Base-by-base conservation (phyloP, 2,329 filamentous ascomycete genomes). In the Aureobasidium uvarum region DNA sequence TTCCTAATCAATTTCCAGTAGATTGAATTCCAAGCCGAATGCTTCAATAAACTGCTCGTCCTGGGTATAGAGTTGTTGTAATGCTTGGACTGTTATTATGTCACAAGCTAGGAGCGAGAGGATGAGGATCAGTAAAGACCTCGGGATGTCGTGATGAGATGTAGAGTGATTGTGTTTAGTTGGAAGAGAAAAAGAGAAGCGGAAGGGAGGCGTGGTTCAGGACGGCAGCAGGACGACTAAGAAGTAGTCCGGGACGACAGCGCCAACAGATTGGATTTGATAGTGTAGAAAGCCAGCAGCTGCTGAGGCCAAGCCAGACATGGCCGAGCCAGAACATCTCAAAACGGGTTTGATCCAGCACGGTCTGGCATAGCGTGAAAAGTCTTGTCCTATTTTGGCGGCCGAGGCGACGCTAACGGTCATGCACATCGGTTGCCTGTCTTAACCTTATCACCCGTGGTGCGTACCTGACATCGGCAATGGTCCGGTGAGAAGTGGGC, bases 401-500 rank as follows among this genome's bases (percentile, higher is more conserved):
- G 41, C 23, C 46, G 23, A 48, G 60, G 46, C 60, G 60, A 54
- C 60, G 60, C 60, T 63, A 63, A 63, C 48, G 60, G 60, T 14
- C 46, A 63, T 63, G 60, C 60, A 63, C 38, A 54, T 52, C 60
- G 60, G 46, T 52, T 63, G 60, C 38, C 60, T 63, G 60, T 63
- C 60, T 63, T 54, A 54, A 63, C 46, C 60, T 63, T 63, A 54
- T 28, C 45, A 39, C 16, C 46, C 18, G 20, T 63, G 33, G 60
- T 54, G 60, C 46, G 60, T 63, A 63, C 60, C 60, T 63, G 60
- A 63, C 60, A 52, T 63, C 60, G 60, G 60, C 48, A 63, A 16
- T 43, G 36, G 60, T 63, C 58, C 58, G 58, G 45, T 51, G 58
- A 48, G 56, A 36, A 60, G 11, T 36, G 55, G 38, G 55, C 55